Base-by-base conservation (phyloP, 768 basidiomycete species). In the Psilocybe azurescens region DNA sequence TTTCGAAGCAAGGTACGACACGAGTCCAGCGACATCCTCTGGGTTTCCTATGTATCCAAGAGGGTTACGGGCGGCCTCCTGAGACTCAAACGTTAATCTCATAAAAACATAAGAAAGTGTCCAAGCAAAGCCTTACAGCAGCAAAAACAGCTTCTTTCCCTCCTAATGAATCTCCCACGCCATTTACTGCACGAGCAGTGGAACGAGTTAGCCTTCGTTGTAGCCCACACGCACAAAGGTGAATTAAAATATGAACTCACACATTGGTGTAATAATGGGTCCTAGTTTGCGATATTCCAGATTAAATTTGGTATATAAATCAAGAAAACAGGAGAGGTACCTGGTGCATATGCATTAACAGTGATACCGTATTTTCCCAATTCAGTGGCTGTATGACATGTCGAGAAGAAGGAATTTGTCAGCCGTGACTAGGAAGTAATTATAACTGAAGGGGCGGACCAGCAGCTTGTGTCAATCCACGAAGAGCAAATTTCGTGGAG, bases 401-500 rank as follows among this genome's bases (percentile, higher is more conserved):
- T 24, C 24, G 4, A 3, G 13, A 10, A 47, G 9, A 18, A 41
- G n/a, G 32, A 39, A 11, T 29, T 28, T 38, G 30, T 18, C 28
- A 5, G 16, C 2, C 24, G 2, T 29, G 33, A 38, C 33, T 7
- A 59, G 38, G n/a, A 8, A 13, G 8, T 1, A 24, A 9, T 5
- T 18, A 50, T 14, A 24, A 24, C 24, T 24, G 11, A 13, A 14
- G 13, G 16, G 13, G 66, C 73, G 5, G 50, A 78, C 79, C 78
- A 53, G 74, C 74, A 8, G 64, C 53, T 56, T 79, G 78, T 0
- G 79, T 79, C 50, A 81, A 53, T 9, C 77, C 73, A 14, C 79
- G 69, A 11, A 80, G 66, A 3, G 78, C 76, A 59, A 78, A 79
- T 62, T 81, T 81, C 3, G 74, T 68, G 1, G 72, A 66, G 33